These are phyloP conservation scores for Viola pubescens DNA, from an alignment of 441 rosid genomes.

Conservation along the genomic window DNA sequence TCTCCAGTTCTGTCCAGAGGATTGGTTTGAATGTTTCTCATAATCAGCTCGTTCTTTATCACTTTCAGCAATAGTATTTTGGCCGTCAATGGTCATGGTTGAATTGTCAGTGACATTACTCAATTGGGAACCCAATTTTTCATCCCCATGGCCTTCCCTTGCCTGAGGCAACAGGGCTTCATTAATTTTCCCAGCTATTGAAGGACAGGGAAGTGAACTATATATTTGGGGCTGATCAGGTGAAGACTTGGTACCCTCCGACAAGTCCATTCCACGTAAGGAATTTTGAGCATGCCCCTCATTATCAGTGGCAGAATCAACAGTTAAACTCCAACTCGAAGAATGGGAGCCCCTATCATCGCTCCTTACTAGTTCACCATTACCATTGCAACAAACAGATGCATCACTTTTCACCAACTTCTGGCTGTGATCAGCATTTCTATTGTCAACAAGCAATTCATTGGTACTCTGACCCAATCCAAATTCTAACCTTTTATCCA, in stretches of 20 bases:
- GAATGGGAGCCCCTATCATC: slow-evolving; percentile 25
- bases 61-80: slow-evolving; percentile 22
- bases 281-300: slow-evolving; percentile 26
- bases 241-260: slow-evolving; percentile 27
- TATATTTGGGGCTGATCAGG: slow-evolving; percentile 32
- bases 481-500: slow-evolving; percentile 22
- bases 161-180: slow-evolving; percentile 27
- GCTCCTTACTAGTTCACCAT: slow-evolving; percentile 24
- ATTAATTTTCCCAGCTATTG: slow-evolving; percentile 32
- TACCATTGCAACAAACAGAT: slow-evolving; percentile 31
- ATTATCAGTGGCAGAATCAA: slow-evolving; percentile 28
- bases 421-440: slow-evolving; percentile 35
- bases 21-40: slow-evolving; percentile 37
- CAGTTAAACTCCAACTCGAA: slow-evolving; percentile 30
- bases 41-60: slow-evolving; percentile 38
- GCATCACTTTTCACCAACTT: slow-evolving; percentile 34
- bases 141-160: slow-evolving; percentile 20
- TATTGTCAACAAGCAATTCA: slow-evolving; percentile 25
- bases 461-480: slow-evolving; percentile 23
- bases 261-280: slow-evolving; percentile 26
- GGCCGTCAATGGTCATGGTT: slow-evolving; percentile 24
- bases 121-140: slow-evolving; percentile 31
- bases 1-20: slow-evolving; percentile 56
- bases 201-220: slow-evolving; percentile 35
- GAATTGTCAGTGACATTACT: slow-evolving; percentile 22